Percentiles rank a stretch among this genome's conserved stretches.
Evolutionary conservation across 148 eudicot genomes (phyloP).

Genomic region (Heliosperma pusillum): DNA sequence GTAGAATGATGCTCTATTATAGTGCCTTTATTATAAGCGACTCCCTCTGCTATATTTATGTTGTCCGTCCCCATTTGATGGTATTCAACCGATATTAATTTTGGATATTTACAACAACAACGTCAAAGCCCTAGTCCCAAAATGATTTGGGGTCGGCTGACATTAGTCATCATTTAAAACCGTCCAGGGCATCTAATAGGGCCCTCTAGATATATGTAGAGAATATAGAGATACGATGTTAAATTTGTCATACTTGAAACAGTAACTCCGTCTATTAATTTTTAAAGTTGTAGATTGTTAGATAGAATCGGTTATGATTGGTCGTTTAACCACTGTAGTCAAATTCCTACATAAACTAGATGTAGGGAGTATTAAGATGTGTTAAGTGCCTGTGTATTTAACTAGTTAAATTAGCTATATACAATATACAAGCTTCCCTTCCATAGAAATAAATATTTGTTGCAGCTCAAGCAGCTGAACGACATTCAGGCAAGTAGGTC

Average conservation of each 20-base stretch:
- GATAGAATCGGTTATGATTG: background rate
- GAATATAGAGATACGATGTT: background rate
- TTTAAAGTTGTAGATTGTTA: background rate
- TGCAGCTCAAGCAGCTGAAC: constrained; percentile 1
- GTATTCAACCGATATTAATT: background rate
- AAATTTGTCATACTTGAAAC: background rate
- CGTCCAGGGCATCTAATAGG: too few species aligned
- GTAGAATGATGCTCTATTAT: background rate
- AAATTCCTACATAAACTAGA: background rate
- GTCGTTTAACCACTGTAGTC: background rate
- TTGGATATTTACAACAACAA: too few species aligned
- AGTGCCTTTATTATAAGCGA: background rate
- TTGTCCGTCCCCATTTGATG: background rate
- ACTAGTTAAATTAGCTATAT: background rate
- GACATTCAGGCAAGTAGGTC: constrained; percentile 4
- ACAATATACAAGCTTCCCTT: background rate
- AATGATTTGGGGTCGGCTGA: background rate
- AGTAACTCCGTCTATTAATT: too few species aligned
- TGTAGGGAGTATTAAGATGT: background rate
- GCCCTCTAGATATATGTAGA: too few species aligned
- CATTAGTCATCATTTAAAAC: too few species aligned
- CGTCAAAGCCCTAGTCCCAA: background rate
- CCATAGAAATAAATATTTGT: background rate
- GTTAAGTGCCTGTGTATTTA: background rate
- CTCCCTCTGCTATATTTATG: background rate